These are phyloP conservation scores for Tolypocladium inflatum DNA, from an alignment of 2,329 filamentous ascomycete species.

Conservation along the genomic window DNA sequence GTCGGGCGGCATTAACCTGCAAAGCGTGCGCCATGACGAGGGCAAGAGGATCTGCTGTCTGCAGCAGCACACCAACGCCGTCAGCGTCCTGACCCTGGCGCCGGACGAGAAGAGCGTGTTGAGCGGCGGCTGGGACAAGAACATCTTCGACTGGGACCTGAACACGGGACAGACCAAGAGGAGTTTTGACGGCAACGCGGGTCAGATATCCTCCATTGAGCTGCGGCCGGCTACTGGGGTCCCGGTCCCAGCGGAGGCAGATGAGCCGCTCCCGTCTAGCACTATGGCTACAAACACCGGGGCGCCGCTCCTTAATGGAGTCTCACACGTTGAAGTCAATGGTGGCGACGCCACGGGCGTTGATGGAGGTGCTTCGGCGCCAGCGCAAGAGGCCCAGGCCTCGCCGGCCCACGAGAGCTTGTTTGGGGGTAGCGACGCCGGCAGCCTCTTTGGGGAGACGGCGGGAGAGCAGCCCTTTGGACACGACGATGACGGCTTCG, in stretches of 20 bases:
- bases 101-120: constrained; percentile 80
- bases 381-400: constrained; percentile 44
- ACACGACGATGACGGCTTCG: constrained; percentile 79
- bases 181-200: constrained; percentile 64
- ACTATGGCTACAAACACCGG: constrained; percentile 72
- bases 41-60: constrained; percentile 79
- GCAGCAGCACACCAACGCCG: constrained; percentile 79
- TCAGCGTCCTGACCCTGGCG: constrained; percentile 74
- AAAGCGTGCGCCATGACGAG: constrained; percentile 89
- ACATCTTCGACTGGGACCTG: constrained; percentile 87
- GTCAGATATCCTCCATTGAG: constrained; percentile 85
- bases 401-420: constrained; percentile 69
- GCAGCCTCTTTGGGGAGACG: constrained; percentile 81
- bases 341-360: constrained; percentile 1
- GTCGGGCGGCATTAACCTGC: constrained; percentile 84
- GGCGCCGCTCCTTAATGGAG: constrained; percentile 46
- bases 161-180: constrained; percentile 73
- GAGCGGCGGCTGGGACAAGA: constrained; percentile 96
- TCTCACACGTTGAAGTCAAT: constrained; percentile 12
- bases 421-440: constrained; percentile 69
- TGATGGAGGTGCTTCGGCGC: constrained; percentile 12
- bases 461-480: constrained; percentile 54
- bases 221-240: constrained; percentile 67
- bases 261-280: constrained; percentile 48
- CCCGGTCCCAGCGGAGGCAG: constrained; percentile 65